These are phyloP conservation scores for Exophiala alcalophila DNA, from an alignment of 2,329 filamentous ascomycete genomes.

Conservation along the genomic window DNA sequence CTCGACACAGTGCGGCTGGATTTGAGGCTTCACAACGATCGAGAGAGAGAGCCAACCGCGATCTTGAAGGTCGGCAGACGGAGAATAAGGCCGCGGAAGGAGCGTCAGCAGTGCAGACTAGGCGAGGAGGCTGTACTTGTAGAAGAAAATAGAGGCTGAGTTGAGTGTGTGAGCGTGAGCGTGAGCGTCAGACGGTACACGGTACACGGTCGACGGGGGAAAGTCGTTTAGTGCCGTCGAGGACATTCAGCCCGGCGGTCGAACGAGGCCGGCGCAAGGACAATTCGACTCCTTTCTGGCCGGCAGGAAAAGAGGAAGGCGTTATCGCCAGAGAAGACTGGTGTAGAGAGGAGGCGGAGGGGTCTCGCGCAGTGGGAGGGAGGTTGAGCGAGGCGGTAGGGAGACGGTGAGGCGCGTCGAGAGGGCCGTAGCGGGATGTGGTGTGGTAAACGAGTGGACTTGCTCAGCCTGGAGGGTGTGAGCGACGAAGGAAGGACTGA, in stretches of 20 bases:
- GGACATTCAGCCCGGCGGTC: no score
- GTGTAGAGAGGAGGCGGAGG: constrained; percentile 1
- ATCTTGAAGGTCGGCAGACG: constrained; percentile 54
- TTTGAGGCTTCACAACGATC: neutral
- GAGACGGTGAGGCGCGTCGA: constrained; percentile 1
- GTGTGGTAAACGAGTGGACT: constrained; percentile 16
- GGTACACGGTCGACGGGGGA: neutral
- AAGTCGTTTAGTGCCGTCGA: no score
- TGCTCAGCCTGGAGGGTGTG: constrained; percentile 1
- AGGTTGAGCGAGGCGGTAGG: neutral
- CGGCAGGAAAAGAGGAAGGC: constrained; percentile 23
- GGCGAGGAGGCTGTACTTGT: constrained; percentile 10
- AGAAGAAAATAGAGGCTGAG: constrained; percentile 9
- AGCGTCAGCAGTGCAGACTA: constrained; percentile 17
- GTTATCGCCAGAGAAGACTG: constrained; percentile 4
- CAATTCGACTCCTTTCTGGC: constrained; percentile 25
- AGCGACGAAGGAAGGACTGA: constrained; percentile 13
- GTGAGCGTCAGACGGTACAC: constrained; percentile 7
- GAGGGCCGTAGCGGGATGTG: neutral
- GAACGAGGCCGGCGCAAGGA: constrained; percentile 10
- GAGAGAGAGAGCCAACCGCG: constrained; percentile 7
- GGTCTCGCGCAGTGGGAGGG: neutral
- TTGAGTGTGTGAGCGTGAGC: constrained; percentile 3
- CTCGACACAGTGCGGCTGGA: neutral
- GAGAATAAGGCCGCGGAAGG: constrained; percentile 40